Evolutionary conservation across 805 yeast species (phyloP), one percentile per base, ranked within the genome.

Genomic region (Yarrowia sp.): DNA sequence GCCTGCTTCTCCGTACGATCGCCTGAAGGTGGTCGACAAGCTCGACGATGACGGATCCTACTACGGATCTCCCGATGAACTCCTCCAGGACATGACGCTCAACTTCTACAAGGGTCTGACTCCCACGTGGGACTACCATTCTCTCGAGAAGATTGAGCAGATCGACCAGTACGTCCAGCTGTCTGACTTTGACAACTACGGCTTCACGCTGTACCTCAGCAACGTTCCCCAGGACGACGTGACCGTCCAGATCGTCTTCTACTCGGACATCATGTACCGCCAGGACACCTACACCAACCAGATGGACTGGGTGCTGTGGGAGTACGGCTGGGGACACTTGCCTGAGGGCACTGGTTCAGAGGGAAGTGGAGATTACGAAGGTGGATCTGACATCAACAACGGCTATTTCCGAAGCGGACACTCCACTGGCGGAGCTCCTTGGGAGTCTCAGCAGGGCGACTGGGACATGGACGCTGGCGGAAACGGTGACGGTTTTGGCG

Each of bases 1-100:
- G 18, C 53, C 53, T 46, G 36, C 53, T 13, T 46, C 53, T 31
- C 53, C 53, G 6, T 46, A 46, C 27, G 53, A 46, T n/a, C 36
- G 53, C 29, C 29, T 46, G 33, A 46, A 46, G 53, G 53, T 46
- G 13, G 53, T 46, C 6, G 53, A 46, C 18, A 18, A 3, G 3
- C 36, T 46, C 14, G 8, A 46, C 13, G 53, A 19, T 7, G 25
- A 21, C 27, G 53, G 36, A 1, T 46, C 53, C 6, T 18, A 29
- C 36, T 46, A 29, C 18, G 25, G 25, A 6, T 29, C 53, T 7
- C 25, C 36, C 19, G 53, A 46, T 13, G 19, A 12, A 6, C 53
- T 46, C 3, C 33, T 46, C 25, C 24, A 46, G 25, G 36, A 31
- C 27, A 46, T 46, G 53, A 10, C 22, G 10, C 36, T 46, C 6